Evolutionary conservation across 306 rosid species (phyloP).

Genomic region (Cicer pinnatifidum): DNA sequence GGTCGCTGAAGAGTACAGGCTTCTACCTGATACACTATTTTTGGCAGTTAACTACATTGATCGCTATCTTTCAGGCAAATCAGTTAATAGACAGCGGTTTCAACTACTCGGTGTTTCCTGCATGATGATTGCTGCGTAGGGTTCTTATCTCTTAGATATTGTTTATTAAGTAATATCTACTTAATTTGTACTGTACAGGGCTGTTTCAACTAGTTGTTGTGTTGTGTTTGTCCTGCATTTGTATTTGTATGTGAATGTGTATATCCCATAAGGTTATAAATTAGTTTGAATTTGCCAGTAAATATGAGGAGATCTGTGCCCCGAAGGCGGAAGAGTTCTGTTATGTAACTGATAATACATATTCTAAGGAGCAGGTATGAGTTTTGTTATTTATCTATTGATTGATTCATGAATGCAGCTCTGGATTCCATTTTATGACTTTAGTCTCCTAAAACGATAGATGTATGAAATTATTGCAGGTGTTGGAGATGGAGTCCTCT

Average conservation of each 20-base stretch:
- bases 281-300: constrained; percentile 54
- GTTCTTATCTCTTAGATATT: constrained; percentile 41
- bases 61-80: constrained; percentile 79
- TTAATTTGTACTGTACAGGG: constrained; percentile 11
- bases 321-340: constrained; percentile 91
- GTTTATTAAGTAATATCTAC: constrained; percentile 9
- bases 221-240: constrained; percentile 29
- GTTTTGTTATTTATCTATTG: constrained; percentile 4
- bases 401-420: constrained; percentile 15
- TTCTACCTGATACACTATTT: constrained; percentile 78
- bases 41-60: constrained; percentile 83
- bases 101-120: constrained; percentile 88
- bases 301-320: constrained; percentile 89
- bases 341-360: constrained; percentile 85
- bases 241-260: not conserved
- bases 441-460: constrained; percentile 17
- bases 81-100: constrained; percentile 61
- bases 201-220: not conserved
- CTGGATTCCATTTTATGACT: constrained; percentile 16
- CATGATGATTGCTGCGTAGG: constrained; percentile 97
- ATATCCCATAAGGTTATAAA: constrained; percentile 13
- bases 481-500: constrained; percentile 85
- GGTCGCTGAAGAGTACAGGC: constrained; percentile 89
- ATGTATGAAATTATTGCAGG: constrained; percentile 53
- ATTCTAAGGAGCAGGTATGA: constrained; percentile 75